Evolutionary conservation across 441 rosid species (phyloP), one percentile per base, ranked within the genome.

Genomic region (Adansonia grandidieri): DNA sequence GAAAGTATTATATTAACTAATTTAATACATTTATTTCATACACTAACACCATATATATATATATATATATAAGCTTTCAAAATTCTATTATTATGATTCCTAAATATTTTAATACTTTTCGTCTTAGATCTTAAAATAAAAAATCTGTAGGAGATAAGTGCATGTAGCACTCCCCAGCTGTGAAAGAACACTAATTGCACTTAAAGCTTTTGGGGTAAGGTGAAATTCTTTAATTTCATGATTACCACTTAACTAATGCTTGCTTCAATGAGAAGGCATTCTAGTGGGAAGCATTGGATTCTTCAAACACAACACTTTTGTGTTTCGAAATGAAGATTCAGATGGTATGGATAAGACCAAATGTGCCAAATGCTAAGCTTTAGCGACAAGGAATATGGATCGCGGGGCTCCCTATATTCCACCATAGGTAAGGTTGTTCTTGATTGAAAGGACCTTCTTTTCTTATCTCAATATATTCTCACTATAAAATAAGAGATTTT

Each of bases 251-350:
- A 2, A 50, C 7, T 10, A 19, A 14, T 54, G 28, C 37, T 78
- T 45, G 77, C 85, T 82, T 87, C 50, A 82, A 60, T 2, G 37
- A 72, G 48, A 85, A 84, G 90, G 85, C 65, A 79, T 74, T 32
- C 57, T 58, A 78, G 67, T 40, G 48, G 28, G 47, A 81, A 80
- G 92, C 86, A 89, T 89, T 86, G 83, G 92, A 86, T 89, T 87
- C 89, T 78, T 74, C 64, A 42, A 78, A 75, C 72, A 79, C 53
- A 63, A 62, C 51, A 15, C n/a, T 22, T 64, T 82, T 8, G 70
- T 74, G 71, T 80, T 57, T 73, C 15, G 74, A 71, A 74, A 63
- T 80, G 69, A 44, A 66, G 87, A 83, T 84, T 81, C 86, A 84
- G 70, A 66, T 53, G 78, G 78, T 5, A 63, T 80, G 86, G 88